Conservation (phyloP, 345 rosid species). For the Laguncularia racemosa region DNA sequence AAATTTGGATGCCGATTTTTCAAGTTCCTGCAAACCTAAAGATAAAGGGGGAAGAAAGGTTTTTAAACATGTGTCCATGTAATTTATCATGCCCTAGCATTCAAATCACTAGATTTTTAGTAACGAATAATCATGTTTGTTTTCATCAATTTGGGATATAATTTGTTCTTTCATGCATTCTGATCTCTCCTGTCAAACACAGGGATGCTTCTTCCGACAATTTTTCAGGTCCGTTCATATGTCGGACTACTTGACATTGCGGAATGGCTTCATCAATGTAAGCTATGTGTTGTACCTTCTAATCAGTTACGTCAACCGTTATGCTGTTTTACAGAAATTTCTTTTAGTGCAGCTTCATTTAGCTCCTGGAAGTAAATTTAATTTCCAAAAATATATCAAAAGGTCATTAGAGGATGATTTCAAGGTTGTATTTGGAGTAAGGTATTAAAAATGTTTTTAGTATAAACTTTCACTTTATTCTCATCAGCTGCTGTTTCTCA, state of each 20-base stretch:
- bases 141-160: no score
- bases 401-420: constrained; percentile 94
- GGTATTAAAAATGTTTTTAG: constrained; percentile 26
- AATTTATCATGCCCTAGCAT: no score
- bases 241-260: constrained; percentile 81
- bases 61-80: no score
- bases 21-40: no score
- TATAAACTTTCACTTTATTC: neutral
- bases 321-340: neutral
- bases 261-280: constrained; percentile 84
- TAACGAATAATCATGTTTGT: no score
- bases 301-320: no score
- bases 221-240: constrained; percentile 77
- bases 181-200: constrained; percentile 10
- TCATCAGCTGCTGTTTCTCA: no score
- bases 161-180: no score
- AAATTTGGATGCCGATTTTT: no score
- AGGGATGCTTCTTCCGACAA: constrained; percentile 93
- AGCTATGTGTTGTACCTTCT: constrained; percentile 17
- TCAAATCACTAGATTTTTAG: no score
- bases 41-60: no score
- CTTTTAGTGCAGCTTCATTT: constrained; percentile 59
- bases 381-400: constrained; percentile 89
- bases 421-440: constrained; percentile 70
- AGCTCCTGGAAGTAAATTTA: constrained; percentile 85